Base-by-base conservation (phyloP, 768 basidiomycete species). In the Chiua virens region DNA sequence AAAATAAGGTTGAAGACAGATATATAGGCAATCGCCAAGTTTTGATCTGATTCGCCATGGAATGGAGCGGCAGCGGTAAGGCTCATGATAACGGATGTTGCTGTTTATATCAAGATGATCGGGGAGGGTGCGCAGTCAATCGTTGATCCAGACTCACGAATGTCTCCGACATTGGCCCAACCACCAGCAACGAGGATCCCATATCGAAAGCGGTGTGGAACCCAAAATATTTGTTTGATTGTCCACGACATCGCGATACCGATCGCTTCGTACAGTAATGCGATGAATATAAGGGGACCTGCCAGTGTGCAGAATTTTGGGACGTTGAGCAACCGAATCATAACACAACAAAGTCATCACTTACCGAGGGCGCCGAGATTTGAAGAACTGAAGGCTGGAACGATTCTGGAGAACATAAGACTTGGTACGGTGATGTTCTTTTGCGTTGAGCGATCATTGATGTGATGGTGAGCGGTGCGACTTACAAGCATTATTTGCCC, bases 121-220 rank as follows among this genome's bases (percentile, higher is more conserved):
- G 40, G 14, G 20, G 13, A 34, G 35, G 17, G 15, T 8, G 25
- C 21, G 13, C 2, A 18, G n/a, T 7, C 0, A 17, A 44, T 14
- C 34, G 13, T 15, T 37, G 70, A 28, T 9, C 3, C 3, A 8
- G 8, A 53, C 82, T 62, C 59, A 88, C 86, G 84, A 28, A 89
- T 79, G 60, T 87, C 88, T 9, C 83, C 86, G 39, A 78, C 78
- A 57, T 89, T 89, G 9, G 74, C 78, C 80, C 81, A 89, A 4
- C 78, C 80, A 35, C 86, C 87, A 0, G 87, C 86, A 4, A 80
- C 79, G 1, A 89, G 59, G 21, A 90, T 75, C 0, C 87, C 89
- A 58, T 83, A 80, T 42, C 87, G 73, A 61, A 90, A 89, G 23
- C 85, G 77, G 60, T 87, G 84, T 1, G 89, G 89, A 3, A 90